Evolutionary conservation across 1,284 basidiomycete genomes (phyloP), one percentile per base, ranked within the genome.

Genomic region (Singerocomus rubriflavus): DNA sequence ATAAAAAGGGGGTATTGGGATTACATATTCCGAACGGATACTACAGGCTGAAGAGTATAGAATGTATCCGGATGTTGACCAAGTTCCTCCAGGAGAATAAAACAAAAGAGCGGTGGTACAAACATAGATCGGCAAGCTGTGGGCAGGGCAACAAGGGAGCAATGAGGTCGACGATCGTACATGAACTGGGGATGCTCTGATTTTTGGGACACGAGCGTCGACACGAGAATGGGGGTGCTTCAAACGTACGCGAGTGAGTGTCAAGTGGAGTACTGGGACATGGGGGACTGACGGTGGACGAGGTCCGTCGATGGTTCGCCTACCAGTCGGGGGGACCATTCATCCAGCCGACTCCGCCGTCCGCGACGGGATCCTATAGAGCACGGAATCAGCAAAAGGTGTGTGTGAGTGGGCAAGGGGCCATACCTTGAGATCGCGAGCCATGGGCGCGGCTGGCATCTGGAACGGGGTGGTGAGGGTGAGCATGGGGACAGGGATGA

Each of bases 241-340:
- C 33, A 16, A 44, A 40, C 27, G 44, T 37, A 34, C 34, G 40
- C 29, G 30, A 14, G 45, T 59, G 13, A 59, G 46, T 34, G 36
- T 41, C 10, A 40, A 16, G 7, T 14, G 12, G 37, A 26, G 45
- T 21, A 29, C 33, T 36, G 14, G 30, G 46, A 44, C 29, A 41
- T 32, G 14, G 21, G 21, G 31, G 13, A 9, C 63, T 52, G 44
- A 64, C 61, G 27, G 36, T 36, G n/a, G 30, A 16, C 29, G 35
- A 38, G 29, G 21, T n/a, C 41, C 37, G n/a, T 34, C 29, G 9
- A 36, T 44, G n/a, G n/a, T 26, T 11, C 21, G 44, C 38, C 46
- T 59, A 65, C 63, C 63, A 65, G 62, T 65, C 63, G 11, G 63
- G 62, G 34, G 52, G 42, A 10, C 51, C 36, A n/a, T 21, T 21